These are phyloP conservation scores for Polytrichum commune DNA, from an alignment of 225 moss, liverwort and hornwort genomes.

Conservation along the genomic window DNA sequence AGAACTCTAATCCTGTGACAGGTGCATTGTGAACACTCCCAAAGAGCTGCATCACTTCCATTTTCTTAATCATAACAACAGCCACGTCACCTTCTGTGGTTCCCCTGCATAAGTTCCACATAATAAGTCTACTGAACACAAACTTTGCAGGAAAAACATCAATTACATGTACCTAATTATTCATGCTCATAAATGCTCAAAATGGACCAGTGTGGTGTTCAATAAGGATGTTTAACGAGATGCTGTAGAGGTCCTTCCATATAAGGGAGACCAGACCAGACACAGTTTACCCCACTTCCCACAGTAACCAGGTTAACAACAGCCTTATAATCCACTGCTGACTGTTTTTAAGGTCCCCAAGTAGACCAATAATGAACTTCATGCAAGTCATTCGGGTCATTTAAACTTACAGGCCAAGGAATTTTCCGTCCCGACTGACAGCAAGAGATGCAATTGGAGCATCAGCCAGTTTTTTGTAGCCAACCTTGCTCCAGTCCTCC, in stretches of 20 bases:
- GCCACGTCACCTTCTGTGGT: slow-evolving; percentile 41
- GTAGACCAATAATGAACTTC: background rate
- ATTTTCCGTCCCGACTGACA: slow-evolving; percentile 60
- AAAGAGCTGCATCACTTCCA: slow-evolving; percentile 43
- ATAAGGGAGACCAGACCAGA: too few species aligned
- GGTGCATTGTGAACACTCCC: slow-evolving; percentile 34
- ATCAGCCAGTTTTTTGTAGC: slow-evolving; percentile 51
- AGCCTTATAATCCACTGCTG: too few species aligned
- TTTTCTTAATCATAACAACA: slow-evolving; percentile 40
- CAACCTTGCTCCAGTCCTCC: slow-evolving; percentile 65
- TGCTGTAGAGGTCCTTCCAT: too few species aligned
- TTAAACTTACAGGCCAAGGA: slow-evolving; percentile 62
- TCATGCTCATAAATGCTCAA: too few species aligned
- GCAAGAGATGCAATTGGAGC: slow-evolving; percentile 64
- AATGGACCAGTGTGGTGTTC: too few species aligned
- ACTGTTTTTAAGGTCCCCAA: background rate
- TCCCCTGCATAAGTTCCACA: slow-evolving; percentile 22
- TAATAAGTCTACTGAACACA: too few species aligned
- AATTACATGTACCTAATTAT: too few species aligned
- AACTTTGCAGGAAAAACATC: too few species aligned
- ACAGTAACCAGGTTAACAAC: too few species aligned
- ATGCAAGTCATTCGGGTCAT: slow-evolving; percentile 9
- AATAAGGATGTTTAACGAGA: too few species aligned
- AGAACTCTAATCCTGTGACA: slow-evolving; percentile 47
- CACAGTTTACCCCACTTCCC: too few species aligned